phyloP scores from a whole-genome alignment of 2,329 filamentous ascomycete species.

The Leptodontidium sp. region DNA sequence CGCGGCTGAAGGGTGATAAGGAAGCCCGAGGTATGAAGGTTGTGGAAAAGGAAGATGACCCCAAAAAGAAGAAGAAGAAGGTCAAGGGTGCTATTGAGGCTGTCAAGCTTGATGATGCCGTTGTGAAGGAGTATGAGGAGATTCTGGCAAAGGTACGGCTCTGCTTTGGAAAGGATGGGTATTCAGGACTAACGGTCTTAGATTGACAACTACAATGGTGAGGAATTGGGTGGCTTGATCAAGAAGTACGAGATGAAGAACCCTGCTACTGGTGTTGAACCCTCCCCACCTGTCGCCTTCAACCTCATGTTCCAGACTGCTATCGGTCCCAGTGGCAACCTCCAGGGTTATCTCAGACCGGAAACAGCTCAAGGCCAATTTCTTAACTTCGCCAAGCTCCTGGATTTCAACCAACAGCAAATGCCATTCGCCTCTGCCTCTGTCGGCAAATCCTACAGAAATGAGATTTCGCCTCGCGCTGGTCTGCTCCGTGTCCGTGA shows the following conservation, averaged over 20 bases:
- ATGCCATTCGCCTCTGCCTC: constrained; percentile 98
- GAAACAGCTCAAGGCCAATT: constrained; percentile 99
- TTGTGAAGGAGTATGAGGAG: constrained; percentile 91
- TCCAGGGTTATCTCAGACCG: constrained; percentile 85
- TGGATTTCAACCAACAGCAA: constrained; percentile 92
- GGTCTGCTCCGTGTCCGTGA: constrained; percentile 94
- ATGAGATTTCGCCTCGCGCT: constrained; percentile 93
- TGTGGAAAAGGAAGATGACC: constrained; percentile 76
- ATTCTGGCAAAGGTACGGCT: constrained; percentile 72
- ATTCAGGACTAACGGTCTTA: constrained; percentile 42
- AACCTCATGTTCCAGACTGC: constrained; percentile 99
- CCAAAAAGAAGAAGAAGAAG: constrained; percentile 89
- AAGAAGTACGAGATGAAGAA: constrained; percentile 91
- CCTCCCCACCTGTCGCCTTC: constrained; percentile 86
- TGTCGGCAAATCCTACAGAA: constrained; percentile 97
- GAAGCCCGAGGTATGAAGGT: constrained; percentile 86
- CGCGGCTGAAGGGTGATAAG: constrained; percentile 87
- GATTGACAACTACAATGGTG: constrained; percentile 94
- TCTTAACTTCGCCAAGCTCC: constrained; percentile 93
- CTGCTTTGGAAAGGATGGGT: background rate
- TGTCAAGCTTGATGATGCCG: constrained; percentile 85
- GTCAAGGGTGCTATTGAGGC: constrained; percentile 77
- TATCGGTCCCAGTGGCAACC: constrained; percentile 91
- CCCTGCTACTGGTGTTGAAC: constrained; percentile 78
- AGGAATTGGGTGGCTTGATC: constrained; percentile 87